These are phyloP conservation scores for Penicillium argentinense DNA, from an alignment of 495 filamentous ascomycete genomes.

Conservation along the genomic window DNA sequence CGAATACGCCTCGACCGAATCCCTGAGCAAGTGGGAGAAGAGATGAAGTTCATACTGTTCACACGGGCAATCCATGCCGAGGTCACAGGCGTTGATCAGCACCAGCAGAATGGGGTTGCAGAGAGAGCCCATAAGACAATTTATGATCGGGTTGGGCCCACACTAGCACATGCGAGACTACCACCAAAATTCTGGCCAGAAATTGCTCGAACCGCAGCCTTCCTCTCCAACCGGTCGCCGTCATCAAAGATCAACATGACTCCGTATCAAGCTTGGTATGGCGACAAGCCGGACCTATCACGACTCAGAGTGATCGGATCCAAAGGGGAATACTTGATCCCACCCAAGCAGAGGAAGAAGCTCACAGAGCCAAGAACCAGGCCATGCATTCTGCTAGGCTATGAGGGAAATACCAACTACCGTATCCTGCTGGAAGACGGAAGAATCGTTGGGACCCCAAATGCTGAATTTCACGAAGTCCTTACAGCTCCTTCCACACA, in stretches of 20 bases:
- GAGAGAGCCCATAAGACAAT: conserved; percentile 23
- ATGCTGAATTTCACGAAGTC: conserved; percentile 20
- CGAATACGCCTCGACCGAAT: conserved; percentile 21
- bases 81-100: conserved; percentile 16
- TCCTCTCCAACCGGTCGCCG: conserved; percentile 21
- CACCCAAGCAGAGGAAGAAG: conserved; percentile 24
- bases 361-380: conserved; percentile 19
- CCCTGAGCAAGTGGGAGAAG: conserved; percentile 18
- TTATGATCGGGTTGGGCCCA: conserved; percentile 14
- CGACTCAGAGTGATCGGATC: conserved; percentile 22
- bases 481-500: conserved; percentile 21
- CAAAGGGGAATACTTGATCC: conserved; percentile 17
- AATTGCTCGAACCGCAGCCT: conserved; percentile 19
- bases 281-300: conserved; percentile 25
- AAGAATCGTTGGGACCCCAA: conserved; percentile 20
- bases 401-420: conserved; percentile 26
- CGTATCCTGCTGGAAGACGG: conserved; percentile 23
- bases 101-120: conserved; percentile 24
- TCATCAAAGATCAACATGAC: conserved; percentile 21
- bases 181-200: conserved; percentile 23
- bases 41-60: conserved; percentile 22
- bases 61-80: conserved; percentile 18
- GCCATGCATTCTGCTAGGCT: conserved; percentile 21
- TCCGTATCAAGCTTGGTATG: conserved; percentile 27
- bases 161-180: conserved; percentile 15